Evolutionary conservation across 1,139 yeast genomes (phyloP).

Genomic region (Petasospora rhodanensis): DNA sequence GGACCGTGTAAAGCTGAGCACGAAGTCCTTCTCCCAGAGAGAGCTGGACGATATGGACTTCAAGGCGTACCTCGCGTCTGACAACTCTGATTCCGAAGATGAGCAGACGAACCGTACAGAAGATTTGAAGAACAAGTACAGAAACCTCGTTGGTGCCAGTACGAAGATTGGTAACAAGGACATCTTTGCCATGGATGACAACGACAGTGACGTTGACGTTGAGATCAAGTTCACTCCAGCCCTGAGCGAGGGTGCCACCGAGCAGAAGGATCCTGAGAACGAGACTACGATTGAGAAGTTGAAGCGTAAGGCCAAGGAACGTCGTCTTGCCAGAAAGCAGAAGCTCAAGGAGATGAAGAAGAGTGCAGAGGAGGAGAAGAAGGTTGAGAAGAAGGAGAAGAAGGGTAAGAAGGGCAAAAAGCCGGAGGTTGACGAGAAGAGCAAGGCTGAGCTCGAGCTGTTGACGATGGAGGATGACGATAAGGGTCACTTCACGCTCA

Average conservation of each 20-base stretch:
- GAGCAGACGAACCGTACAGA: conserved; percentile 31
- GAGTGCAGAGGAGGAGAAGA: conserved; percentile 35
- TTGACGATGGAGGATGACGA: conserved; percentile 59
- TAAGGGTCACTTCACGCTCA: conserved; percentile 66
- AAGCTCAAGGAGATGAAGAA: conserved; percentile 57
- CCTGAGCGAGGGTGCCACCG: conserved; percentile 28
- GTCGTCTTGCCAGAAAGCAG: conserved; percentile 77
- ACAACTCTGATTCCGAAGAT: conserved; percentile 57
- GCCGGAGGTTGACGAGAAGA: conserved; percentile 33
- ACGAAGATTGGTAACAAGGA: conserved; percentile 34
- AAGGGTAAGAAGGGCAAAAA: conserved; percentile 26
- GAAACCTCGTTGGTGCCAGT: conserved; percentile 51
- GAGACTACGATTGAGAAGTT: conserved; percentile 80
- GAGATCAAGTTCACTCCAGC: conserved; percentile 96
- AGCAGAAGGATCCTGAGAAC: conserved; percentile 29
- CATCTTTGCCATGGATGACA: conserved; percentile 33
- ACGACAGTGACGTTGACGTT: conserved; percentile 60
- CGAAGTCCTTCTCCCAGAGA: conserved; percentile 79
- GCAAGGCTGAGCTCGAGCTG: conserved; percentile 70
- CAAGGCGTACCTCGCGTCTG: conserved; percentile 91
- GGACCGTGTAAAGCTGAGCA: conserved; percentile 75
- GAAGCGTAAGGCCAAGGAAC: conserved; percentile 87
- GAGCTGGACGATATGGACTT: conserved; percentile 97
- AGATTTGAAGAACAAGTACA: conserved; percentile 56
- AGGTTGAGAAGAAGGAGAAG: conserved; percentile 21